Conservation (phyloP, 2,329 filamentous ascomycete genomes). For the Talaromyces sp. region DNA sequence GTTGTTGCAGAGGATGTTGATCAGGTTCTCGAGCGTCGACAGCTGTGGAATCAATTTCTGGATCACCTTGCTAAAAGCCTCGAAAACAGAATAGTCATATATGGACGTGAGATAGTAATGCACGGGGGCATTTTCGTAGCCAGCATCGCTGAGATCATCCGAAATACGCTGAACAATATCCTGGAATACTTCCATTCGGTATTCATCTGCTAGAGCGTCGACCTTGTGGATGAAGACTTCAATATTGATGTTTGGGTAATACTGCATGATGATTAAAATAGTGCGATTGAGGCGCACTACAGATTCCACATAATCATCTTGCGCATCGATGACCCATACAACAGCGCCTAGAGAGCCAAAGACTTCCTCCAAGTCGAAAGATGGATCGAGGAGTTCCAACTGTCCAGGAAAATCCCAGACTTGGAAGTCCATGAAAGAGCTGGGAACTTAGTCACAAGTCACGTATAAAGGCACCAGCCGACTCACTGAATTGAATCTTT, state of each 20-base stretch:
- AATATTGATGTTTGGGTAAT: constrained; percentile 89
- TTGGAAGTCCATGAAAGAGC: constrained; percentile 98
- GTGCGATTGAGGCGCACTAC: constrained; percentile 81
- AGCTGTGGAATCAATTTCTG: constrained; percentile 94
- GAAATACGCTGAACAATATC: constrained; percentile 96
- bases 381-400: constrained; percentile 83
- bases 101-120: constrained; percentile 96
- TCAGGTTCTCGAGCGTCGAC: constrained; percentile 83
- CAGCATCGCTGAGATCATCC: constrained; percentile 88
- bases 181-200: constrained; percentile 89
- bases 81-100: constrained; percentile 97
- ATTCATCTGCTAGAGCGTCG: constrained; percentile 94
- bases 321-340: constrained; percentile 97
- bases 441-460: constrained; percentile 31
- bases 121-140: constrained; percentile 87
- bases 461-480: not conserved
- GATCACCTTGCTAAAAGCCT: constrained; percentile 96
- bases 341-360: constrained; percentile 91
- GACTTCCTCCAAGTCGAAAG: constrained; percentile 85
- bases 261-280: constrained; percentile 80
- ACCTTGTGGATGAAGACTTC: constrained; percentile 99
- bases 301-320: constrained; percentile 94
- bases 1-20: constrained; percentile 88
- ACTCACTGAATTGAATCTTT: constrained; percentile 92
- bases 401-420: constrained; percentile 97